Evolutionary conservation across 805 yeast genomes (phyloP).

Genomic region (Tetrapisispora arboricola): DNA sequence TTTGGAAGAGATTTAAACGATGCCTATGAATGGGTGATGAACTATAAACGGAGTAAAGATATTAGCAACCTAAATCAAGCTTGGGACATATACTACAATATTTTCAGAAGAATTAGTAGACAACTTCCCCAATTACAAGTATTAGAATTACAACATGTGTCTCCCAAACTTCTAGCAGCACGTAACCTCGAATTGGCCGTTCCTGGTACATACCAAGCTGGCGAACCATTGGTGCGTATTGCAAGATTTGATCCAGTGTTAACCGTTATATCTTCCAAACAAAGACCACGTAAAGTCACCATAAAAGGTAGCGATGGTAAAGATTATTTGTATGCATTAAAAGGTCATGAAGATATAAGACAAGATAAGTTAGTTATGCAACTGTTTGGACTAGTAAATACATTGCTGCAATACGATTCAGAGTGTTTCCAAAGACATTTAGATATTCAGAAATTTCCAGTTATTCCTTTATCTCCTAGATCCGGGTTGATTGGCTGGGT

Average conservation of each 20-base stretch:
- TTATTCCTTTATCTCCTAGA: conserved; percentile 91
- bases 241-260: conserved; percentile 70
- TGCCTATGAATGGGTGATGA: conserved; percentile 88
- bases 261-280: conserved; percentile 86
- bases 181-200: conserved; percentile 75
- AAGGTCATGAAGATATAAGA: conserved; percentile 96
- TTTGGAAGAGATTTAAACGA: conserved; percentile 89
- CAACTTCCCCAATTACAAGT: conserved; percentile 81
- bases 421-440: conserved; percentile 94
- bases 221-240: conserved; percentile 67
- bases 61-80: conserved; percentile 87
- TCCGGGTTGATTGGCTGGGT: conserved; percentile 98
- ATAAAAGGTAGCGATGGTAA: conserved; percentile 87
- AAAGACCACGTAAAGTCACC: conserved; percentile 80
- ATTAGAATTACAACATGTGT: conserved; percentile 83
- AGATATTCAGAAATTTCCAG: conserved; percentile 85
- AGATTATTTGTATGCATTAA: conserved; percentile 68
- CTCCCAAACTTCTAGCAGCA: conserved; percentile 78
- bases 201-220: conserved; percentile 88
- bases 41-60: conserved; percentile 77
- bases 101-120: conserved; percentile 81
- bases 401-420: conserved; percentile 77
- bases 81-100: conserved; percentile 93
- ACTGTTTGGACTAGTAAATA: conserved; percentile 88
- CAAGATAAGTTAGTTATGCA: conserved; percentile 98